phyloP scores from a whole-genome alignment of 2,329 filamentous ascomycete genomes.

The Diplodia sapinea region DNA sequence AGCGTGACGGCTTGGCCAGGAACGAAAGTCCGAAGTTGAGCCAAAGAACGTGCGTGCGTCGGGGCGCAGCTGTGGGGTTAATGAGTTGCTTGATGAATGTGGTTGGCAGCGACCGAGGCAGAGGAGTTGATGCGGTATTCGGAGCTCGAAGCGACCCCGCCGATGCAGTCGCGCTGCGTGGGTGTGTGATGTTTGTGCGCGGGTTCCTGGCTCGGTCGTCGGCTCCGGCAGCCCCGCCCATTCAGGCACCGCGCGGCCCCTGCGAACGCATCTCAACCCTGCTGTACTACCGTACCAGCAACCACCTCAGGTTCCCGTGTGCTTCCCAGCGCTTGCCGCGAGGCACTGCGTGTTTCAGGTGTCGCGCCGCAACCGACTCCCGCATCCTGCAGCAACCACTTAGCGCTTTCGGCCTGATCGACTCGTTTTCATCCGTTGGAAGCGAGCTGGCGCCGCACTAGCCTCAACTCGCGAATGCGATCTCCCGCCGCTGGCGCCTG shows the following conservation, averaged over 20 bases:
- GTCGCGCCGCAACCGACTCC: slow-evolving; percentile 1
- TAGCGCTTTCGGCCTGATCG: slow-evolving; percentile 23
- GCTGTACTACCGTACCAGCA: slow-evolving; percentile 1
- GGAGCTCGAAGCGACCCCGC: slow-evolving; percentile 2
- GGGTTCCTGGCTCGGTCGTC: not conserved
- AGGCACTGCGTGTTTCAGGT: slow-evolving; percentile 11
- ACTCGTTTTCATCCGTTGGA: slow-evolving; percentile 21
- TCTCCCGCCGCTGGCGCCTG: not conserved
- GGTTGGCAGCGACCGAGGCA: not conserved
- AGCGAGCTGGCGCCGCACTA: slow-evolving; percentile 19
- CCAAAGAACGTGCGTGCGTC: not conserved
- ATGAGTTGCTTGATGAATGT: not conserved
- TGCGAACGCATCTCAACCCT: not conserved
- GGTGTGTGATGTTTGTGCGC: not conserved
- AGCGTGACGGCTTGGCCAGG: not conserved
- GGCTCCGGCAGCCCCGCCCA: no score
- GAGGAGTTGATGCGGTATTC: not conserved
- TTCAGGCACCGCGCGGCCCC: not conserved
- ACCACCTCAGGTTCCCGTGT: not conserved
- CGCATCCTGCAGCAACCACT: not conserved
- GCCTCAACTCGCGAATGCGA: slow-evolving; percentile 7
- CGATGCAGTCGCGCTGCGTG: not conserved
- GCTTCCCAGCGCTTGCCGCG: slow-evolving; percentile 3
- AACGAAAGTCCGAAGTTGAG: slow-evolving; percentile 17
- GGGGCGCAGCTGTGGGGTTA: not conserved